phyloP scores from a whole-genome alignment of 2,329 filamentous ascomycete species.

The Fusarium nodosum region DNA sequence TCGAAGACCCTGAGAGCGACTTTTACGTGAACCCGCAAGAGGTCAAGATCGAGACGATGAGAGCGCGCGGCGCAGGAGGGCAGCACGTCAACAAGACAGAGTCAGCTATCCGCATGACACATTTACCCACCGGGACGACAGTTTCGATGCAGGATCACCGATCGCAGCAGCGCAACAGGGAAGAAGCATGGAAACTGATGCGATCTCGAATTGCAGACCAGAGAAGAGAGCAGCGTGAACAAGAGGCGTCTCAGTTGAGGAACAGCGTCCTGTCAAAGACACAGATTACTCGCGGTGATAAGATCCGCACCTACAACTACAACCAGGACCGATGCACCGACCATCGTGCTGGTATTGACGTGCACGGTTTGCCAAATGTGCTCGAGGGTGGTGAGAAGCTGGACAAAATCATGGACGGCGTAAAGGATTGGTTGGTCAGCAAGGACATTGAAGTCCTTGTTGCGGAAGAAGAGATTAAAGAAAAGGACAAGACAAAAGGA shows the following conservation, averaged over 20 bases:
- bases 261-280: conserved; percentile 83
- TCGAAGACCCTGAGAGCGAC: conserved; percentile 88
- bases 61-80: conserved; percentile 89
- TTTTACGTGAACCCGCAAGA: conserved; percentile 91
- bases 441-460: conserved; percentile 80
- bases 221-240: conserved; percentile 85
- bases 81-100: conserved; percentile 99
- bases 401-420: conserved; percentile 82
- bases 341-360: conserved; percentile 83
- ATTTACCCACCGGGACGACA: conserved; percentile 86
- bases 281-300: conserved; percentile 90
- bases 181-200: conserved; percentile 87
- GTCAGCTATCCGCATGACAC: conserved; percentile 92
- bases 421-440: conserved; percentile 80
- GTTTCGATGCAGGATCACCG: conserved; percentile 94
- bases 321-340: conserved; percentile 84
- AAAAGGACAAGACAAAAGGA: conserved; percentile 27
- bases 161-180: conserved; percentile 90
- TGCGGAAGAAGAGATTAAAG: conserved; percentile 68
- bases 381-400: conserved; percentile 79
- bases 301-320: conserved; percentile 92
- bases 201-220: conserved; percentile 85
- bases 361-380: conserved; percentile 85
- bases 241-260: conserved; percentile 79
- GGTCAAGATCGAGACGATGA: conserved; percentile 88